A percentile compares a stretch with the other conserved stretches of the same genome.
phyloP scores from a whole-genome alignment of 257 asterid species.

The Verbena officinalis region DNA sequence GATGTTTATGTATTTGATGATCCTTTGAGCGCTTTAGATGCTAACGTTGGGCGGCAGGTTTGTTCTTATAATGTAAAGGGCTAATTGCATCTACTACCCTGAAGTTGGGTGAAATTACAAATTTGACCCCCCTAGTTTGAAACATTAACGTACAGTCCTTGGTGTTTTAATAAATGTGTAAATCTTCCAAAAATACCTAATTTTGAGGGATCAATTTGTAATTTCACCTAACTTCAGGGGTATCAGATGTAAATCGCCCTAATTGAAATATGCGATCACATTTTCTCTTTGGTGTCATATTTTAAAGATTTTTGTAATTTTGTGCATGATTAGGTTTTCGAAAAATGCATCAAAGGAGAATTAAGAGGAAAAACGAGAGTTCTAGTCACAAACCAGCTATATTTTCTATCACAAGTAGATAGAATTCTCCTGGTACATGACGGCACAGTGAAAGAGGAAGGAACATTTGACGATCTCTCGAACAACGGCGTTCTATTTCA shows the following conservation, averaged over 20 bases:
- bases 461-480: conserved; percentile 93
- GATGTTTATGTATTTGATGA: conserved; percentile 94
- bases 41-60: conserved; percentile 97
- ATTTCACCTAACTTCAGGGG: too few relatives aligned
- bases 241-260: too few relatives aligned
- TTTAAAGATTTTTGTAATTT: conserved; percentile 15
- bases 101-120: too few relatives aligned
- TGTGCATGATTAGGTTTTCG: conserved; percentile 65
- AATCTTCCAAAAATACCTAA: too few relatives aligned
- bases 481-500: conserved; percentile 74
- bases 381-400: conserved; percentile 93
- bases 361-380: conserved; percentile 88
- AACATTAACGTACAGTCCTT: too few relatives aligned
- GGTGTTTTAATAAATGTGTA: too few relatives aligned
- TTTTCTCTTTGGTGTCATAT: conserved; percentile 5
- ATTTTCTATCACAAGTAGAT: conserved; percentile 94
- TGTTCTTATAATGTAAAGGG: conserved; percentile 20
- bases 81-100: conserved; percentile 1
- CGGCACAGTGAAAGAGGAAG: conserved; percentile 95
- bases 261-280: not conserved
- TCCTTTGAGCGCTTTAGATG: conserved; percentile 98
- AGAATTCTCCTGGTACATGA: conserved; percentile 90
- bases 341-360: conserved; percentile 88
- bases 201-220: too few relatives aligned
- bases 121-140: conserved; percentile 1